These are phyloP conservation scores for Vicia faba DNA, from an alignment of 306 rosid species.

Conservation along the genomic window DNA sequence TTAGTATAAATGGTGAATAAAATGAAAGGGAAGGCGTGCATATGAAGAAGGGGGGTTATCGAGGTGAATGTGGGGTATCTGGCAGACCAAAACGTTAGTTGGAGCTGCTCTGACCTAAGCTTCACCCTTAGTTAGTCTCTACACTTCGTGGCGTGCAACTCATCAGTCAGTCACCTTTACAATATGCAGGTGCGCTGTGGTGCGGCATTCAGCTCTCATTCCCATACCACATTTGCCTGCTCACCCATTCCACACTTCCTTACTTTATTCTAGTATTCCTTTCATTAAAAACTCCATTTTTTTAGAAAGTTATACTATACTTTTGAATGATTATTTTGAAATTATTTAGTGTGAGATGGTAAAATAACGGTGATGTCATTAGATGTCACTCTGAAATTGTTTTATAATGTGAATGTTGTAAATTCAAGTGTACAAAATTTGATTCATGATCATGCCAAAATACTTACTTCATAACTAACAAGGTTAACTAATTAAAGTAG, in stretches of 20 bases:
- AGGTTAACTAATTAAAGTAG: too few relatives aligned
- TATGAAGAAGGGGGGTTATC: conserved; percentile 38
- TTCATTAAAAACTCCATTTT: too few relatives aligned
- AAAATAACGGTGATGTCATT: too few relatives aligned
- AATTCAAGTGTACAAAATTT: too few relatives aligned
- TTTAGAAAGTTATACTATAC: too few relatives aligned
- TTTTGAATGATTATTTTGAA: too few relatives aligned
- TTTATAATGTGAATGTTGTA: too few relatives aligned
- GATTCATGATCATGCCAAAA: too few relatives aligned
- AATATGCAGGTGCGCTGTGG: conserved; percentile 30
- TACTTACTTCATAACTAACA: too few relatives aligned
- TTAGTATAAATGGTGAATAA: conserved; percentile 1
- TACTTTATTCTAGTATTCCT: neutral
- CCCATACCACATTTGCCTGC: conserved; percentile 61
- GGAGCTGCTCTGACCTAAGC: neutral
- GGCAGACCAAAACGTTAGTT: conserved; percentile 51
- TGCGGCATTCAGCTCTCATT: conserved; percentile 21
- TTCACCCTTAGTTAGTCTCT: neutral
- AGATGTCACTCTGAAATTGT: too few relatives aligned
- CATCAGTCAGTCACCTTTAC: conserved; percentile 28
- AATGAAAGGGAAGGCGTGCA: conserved; percentile 64
- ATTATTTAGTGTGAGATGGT: too few relatives aligned
- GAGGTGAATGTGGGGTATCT: conserved; percentile 86
- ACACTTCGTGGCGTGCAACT: conserved; percentile 25
- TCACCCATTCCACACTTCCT: neutral